Percentiles rank a stretch among this genome's conserved stretches.
phyloP scores from a whole-genome alignment of 805 yeast genomes.

The Lachancea dasiensis region DNA sequence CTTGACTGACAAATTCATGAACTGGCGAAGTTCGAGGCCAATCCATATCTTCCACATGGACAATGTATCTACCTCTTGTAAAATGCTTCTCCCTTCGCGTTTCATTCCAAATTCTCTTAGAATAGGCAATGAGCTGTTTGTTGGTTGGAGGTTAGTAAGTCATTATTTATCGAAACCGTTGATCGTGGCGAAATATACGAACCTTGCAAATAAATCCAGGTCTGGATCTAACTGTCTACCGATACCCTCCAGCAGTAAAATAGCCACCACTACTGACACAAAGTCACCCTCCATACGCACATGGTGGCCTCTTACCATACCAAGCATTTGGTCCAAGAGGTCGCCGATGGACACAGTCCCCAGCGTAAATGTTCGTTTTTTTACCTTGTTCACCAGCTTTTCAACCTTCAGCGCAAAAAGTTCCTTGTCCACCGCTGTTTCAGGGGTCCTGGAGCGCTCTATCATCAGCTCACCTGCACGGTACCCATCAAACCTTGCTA shows the following conservation, averaged over 20 bases:
- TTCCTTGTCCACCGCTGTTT: constrained; percentile 78
- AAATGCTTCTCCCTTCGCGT: constrained; percentile 57
- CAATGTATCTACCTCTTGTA: constrained; percentile 52
- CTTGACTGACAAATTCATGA: constrained; percentile 74
- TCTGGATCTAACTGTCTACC: constrained; percentile 93
- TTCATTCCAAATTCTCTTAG: constrained; percentile 68
- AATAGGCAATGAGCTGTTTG: constrained; percentile 68
- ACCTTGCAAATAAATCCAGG: constrained; percentile 92
- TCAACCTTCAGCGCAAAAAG: constrained; percentile 85
- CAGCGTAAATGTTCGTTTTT: constrained; percentile 81
- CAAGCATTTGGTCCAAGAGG: constrained; percentile 73
- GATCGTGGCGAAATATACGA: constrained; percentile 47
- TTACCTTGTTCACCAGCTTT: constrained; percentile 71
- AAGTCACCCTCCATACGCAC: constrained; percentile 98
- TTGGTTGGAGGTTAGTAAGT: constrained; percentile 10
- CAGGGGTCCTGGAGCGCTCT: constrained; percentile 91
- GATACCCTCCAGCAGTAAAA: constrained; percentile 84
- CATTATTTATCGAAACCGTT: constrained; percentile 24
- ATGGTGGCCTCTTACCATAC: constrained; percentile 91
- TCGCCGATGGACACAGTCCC: constrained; percentile 93
- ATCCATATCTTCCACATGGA: constrained; percentile 89
- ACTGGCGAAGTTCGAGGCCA: constrained; percentile 81
- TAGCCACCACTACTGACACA: constrained; percentile 91
- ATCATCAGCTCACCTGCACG: constrained; percentile 93
- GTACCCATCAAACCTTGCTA: constrained; percentile 90